These are phyloP conservation scores for Suhomyces panamericanus DNA, from an alignment of 1,139 yeast genomes.

Conservation along the genomic window DNA sequence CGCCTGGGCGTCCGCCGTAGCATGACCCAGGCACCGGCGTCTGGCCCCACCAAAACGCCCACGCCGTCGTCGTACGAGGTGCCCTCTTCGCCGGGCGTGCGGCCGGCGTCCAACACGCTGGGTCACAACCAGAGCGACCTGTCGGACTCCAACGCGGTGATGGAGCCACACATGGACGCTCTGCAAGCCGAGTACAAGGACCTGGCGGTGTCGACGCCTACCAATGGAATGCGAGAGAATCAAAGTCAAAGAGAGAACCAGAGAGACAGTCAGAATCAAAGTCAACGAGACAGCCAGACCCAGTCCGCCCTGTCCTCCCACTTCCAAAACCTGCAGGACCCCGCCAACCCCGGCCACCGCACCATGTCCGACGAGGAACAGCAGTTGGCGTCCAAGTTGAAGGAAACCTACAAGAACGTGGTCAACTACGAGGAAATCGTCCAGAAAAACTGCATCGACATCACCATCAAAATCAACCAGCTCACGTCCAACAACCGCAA, in stretches of 20 bases:
- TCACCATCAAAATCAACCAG: constrained; percentile 53
- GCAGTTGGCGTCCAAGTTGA: constrained; percentile 65
- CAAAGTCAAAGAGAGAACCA: too few species aligned
- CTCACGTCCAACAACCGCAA: constrained; percentile 30
- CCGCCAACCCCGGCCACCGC: constrained; percentile 18
- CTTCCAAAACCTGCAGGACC: constrained; percentile 13
- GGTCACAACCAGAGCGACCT: constrained; percentile 42
- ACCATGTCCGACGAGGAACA: constrained; percentile 66
- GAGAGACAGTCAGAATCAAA: constrained; percentile 9
- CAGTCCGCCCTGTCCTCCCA: too few species aligned
- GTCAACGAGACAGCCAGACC: constrained; percentile 12
- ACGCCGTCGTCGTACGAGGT: constrained; percentile 46
- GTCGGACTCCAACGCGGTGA: constrained; percentile 38
- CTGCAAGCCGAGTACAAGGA: constrained; percentile 7
- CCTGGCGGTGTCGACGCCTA: constrained; percentile 13
- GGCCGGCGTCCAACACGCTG: constrained; percentile 28
- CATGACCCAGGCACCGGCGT: constrained; percentile 12
- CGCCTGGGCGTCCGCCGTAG: constrained; percentile 12
- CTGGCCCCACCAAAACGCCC: constrained; percentile 33
- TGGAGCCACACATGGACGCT: constrained; percentile 11
- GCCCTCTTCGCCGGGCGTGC: constrained; percentile 43
- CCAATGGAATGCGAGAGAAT: not conserved
- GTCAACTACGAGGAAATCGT: constrained; percentile 67
- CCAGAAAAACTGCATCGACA: constrained; percentile 63
- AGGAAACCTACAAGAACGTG: constrained; percentile 70